Conservation (phyloP, 345 rosid species). For the Physaria fendleri region DNA sequence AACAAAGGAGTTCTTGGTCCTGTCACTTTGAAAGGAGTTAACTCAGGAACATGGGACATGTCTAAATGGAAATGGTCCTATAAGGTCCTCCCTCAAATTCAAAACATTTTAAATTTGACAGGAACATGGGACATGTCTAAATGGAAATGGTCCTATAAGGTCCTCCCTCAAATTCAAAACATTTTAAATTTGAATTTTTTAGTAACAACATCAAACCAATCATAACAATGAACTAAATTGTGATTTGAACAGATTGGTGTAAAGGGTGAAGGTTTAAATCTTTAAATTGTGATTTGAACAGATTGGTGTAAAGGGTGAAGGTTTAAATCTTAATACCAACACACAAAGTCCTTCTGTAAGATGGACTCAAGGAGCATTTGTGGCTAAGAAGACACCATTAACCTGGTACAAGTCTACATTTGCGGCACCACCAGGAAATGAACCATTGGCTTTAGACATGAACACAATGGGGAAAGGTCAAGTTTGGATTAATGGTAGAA, state of each 20-base stretch:
- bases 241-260: slow-evolving; percentile 50
- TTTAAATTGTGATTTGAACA: slow-evolving; percentile 17
- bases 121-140: slow-evolving; percentile 75
- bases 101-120: too few relatives aligned
- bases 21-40: slow-evolving; percentile 59
- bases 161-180: slow-evolving; percentile 12
- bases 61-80: slow-evolving; percentile 88
- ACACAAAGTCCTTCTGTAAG: slow-evolving; percentile 67
- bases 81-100: slow-evolving; percentile 45
- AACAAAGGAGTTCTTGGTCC: slow-evolving; percentile 87
- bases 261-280: slow-evolving; percentile 62
- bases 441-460: slow-evolving; percentile 87
- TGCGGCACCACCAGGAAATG: slow-evolving; percentile 50
- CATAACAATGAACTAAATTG: neutral
- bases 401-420: slow-evolving; percentile 91
- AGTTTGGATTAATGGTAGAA: slow-evolving; percentile 81
- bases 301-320: slow-evolving; percentile 81
- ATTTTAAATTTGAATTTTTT: neutral
- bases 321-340: slow-evolving; percentile 51
- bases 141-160: slow-evolving; percentile 97
- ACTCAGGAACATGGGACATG: slow-evolving; percentile 72
- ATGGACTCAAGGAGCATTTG: slow-evolving; percentile 59
- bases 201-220: neutral
- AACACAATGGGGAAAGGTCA: slow-evolving; percentile 75
- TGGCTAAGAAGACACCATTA: slow-evolving; percentile 59